Evolutionary conservation across 768 basidiomycete genomes (phyloP), one percentile per base, ranked within the genome.

Genomic region (Bullera alba): DNA sequence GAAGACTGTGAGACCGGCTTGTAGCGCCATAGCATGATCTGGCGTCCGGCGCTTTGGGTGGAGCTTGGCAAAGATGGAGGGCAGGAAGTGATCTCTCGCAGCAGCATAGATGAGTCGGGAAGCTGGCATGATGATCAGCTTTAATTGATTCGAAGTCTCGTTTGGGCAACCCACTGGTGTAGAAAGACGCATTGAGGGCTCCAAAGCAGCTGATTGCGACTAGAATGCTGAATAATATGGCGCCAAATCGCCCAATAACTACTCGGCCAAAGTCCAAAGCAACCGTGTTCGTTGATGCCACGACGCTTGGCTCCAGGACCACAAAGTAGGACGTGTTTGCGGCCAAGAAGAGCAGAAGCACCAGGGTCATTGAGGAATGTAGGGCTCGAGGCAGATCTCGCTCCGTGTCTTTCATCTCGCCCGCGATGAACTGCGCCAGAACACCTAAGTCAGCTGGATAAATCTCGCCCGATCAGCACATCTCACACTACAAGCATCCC

Each of bases 121-220:
- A 38, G 82, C 78, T 22, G 88, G 86, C 65, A 51, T 0, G 81
- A 78, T 7, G 82, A 83, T 86, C 54, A 7, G 1, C 25, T 27
- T 19, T 21, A 17, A 25, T 4, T 19, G 28, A 3, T 6, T 30
- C 17, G 14, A 22, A 5, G 1, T 10, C 14, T 15, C 21, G 51
- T 12, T 19, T 42, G 26, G 21, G 32, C 14, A n/a, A 54, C 65
- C 41, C 34, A 48, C 54, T 60, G 21, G 34, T 52, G 45, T 50
- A 58, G 48, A 63, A 66, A 56, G 36, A 60, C 81, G 90, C 86
- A 68, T 95, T 93, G 46, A 99, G 73, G 1, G 95, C 90, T 16
- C 93, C 93, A 58, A 99, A 89, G 69, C 90, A 95, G 2, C 91
- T 95, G 51, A 96, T 79, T 1, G 90, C 87, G 14, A 99, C 93